Conservation (phyloP, 805 yeast genomes). For the Yarrowia divulgata region DNA sequence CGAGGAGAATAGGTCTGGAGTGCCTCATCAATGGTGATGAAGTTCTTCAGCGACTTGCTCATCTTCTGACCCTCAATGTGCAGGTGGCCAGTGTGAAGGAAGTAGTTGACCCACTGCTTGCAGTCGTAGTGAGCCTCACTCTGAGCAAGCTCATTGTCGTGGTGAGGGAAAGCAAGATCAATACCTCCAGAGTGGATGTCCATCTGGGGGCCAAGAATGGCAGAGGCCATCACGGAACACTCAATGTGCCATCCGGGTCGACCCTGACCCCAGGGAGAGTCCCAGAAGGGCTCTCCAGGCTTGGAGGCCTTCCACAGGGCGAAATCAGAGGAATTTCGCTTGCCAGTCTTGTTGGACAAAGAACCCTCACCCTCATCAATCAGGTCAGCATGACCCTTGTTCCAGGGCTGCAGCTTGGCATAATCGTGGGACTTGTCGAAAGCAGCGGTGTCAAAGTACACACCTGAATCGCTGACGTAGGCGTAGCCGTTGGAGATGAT, state of each 20-base stretch:
- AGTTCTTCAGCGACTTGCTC: conserved; percentile 94
- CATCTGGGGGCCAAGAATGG: conserved; percentile 78
- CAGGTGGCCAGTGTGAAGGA: conserved; percentile 95
- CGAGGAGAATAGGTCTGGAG: conserved; percentile 72
- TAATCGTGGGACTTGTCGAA: conserved; percentile 87
- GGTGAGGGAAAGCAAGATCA: conserved; percentile 98
- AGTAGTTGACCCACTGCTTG: conserved; percentile 95
- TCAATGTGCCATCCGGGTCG: conserved; percentile 99
- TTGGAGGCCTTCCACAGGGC: conserved; percentile 97
- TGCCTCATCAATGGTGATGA: conserved; percentile 93
- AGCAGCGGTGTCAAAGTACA: conserved; percentile 88
- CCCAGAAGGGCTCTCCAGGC: conserved; percentile 97
- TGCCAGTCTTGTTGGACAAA: conserved; percentile 63
- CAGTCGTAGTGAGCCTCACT: conserved; percentile 90
- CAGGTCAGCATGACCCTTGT: conserved; percentile 83
- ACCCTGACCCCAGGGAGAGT: conserved; percentile 95
- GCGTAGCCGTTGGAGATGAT: conserved; percentile 86
- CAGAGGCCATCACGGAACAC: conserved; percentile 98
- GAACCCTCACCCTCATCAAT: conserved; percentile 97
- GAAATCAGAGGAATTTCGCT: conserved; percentile 81
- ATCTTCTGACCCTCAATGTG: conserved; percentile 98
- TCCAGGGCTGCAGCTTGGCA: conserved; percentile 98
- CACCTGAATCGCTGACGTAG: conserved; percentile 74
- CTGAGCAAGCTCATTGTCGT: conserved; percentile 97
- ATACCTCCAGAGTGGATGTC: conserved; percentile 98